Percentiles rank a stretch among this genome's conserved stretches.
These are phyloP conservation scores for Candida pini DNA, from an alignment of 805 yeast genomes.

Conservation along the genomic window DNA sequence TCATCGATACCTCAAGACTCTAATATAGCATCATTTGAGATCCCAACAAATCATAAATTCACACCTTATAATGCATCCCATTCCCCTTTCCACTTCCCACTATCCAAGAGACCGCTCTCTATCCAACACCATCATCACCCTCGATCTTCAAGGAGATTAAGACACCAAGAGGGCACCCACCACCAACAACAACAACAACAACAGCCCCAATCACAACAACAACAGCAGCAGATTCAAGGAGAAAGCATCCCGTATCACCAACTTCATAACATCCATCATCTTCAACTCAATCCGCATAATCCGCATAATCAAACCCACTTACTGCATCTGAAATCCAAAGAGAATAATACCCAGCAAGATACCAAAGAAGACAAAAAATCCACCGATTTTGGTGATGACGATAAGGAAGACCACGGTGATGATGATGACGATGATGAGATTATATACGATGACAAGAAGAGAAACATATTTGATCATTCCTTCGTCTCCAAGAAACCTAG, in stretches of 20 bases:
- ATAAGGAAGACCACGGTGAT: slow-evolving; percentile 6
- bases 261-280: slow-evolving; percentile 13
- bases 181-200: too few relatives aligned
- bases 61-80: slow-evolving; percentile 11
- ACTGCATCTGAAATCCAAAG: neutral
- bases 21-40: too few relatives aligned
- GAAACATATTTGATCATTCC: slow-evolving; percentile 1
- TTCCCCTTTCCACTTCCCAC: slow-evolving; percentile 25
- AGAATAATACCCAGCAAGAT: too few relatives aligned
- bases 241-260: too few relatives aligned
- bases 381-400: slow-evolving; percentile 5
- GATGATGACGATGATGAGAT: slow-evolving; percentile 5
- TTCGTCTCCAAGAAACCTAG: slow-evolving; percentile 1
- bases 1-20: too few relatives aligned
- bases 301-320: neutral
- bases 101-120: slow-evolving; percentile 16
- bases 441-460: neutral
- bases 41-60: slow-evolving; percentile 15
- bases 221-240: slow-evolving; percentile 3
- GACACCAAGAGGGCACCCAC: too few relatives aligned
- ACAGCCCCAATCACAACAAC: neutral
- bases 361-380: neutral
- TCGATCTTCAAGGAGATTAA: too few relatives aligned
- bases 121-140: slow-evolving; percentile 12
- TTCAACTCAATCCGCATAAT: slow-evolving; percentile 6